These are phyloP conservation scores for Podospora fimiseda DNA, from an alignment of 495 filamentous ascomycete genomes.

Conservation along the genomic window DNA sequence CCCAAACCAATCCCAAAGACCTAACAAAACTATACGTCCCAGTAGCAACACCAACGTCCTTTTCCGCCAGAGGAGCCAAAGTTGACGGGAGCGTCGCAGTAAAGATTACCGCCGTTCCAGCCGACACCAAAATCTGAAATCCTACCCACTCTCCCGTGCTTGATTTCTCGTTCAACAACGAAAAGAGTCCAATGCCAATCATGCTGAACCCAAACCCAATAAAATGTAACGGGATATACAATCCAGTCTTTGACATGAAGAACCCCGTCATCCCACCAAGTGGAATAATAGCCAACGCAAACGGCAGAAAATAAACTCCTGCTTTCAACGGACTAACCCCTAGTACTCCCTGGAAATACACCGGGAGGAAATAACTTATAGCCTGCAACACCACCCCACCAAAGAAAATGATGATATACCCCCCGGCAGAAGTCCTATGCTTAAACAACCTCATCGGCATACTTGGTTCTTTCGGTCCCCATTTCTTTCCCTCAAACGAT, in stretches of 20 bases:
- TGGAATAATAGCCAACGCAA: conserved; percentile 2
- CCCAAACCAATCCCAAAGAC: conserved; percentile 42
- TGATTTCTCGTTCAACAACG: conserved; percentile 22
- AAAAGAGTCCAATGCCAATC: conserved; percentile 36
- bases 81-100: conserved; percentile 26
- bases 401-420: conserved; percentile 19
- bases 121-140: conserved; percentile 15
- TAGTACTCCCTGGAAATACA: conserved; percentile 45
- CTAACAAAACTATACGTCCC: conserved; percentile 35
- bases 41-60: conserved; percentile 31
- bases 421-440: conserved; percentile 23
- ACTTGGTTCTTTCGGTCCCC: no score
- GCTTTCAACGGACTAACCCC: conserved; percentile 25
- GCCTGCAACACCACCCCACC: conserved; percentile 21
- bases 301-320: conserved; percentile 11
- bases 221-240: conserved; percentile 34
- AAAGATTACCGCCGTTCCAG: conserved; percentile 23
- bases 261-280: conserved; percentile 22
- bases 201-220: conserved; percentile 28
- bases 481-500: conserved; percentile 9
- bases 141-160: conserved; percentile 21
- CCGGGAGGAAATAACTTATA: conserved; percentile 36
- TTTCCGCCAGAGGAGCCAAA: conserved; percentile 24
- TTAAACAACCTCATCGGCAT: conserved; percentile 25
- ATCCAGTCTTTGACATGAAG: conserved; percentile 29